A percentile compares a stretch with the other conserved stretches of the same genome.
Evolutionary conservation across 2,329 filamentous ascomycete genomes (phyloP).

Genomic region (Epichloe amarillans): DNA sequence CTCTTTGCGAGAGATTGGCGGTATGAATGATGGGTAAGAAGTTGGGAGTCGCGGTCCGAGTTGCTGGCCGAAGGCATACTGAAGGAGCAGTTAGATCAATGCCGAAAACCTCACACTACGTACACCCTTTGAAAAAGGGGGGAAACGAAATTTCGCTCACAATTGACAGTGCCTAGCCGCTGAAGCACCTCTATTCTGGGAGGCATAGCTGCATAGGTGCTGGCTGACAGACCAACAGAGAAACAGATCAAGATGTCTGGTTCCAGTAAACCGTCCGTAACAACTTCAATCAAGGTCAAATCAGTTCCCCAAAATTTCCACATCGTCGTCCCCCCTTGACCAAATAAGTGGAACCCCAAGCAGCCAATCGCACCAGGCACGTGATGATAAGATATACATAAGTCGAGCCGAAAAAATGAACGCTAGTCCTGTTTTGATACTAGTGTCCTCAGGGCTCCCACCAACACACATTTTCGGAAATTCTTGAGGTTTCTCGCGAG

Average conservation of each 20-base stretch:
- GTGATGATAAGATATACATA: constrained; percentile 12
- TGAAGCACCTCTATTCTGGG: constrained; percentile 50
- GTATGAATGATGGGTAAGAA: constrained; percentile 49
- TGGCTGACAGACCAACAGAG: not conserved
- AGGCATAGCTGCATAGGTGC: constrained; percentile 40
- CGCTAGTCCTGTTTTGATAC: constrained; percentile 11
- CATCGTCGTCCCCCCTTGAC: not conserved
- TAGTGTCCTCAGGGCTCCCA: constrained; percentile 23
- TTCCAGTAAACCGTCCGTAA: not conserved
- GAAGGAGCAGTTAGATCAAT: not conserved
- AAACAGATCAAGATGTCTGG: not conserved
- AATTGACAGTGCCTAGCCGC: constrained; percentile 44
- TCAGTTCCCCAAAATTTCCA: constrained; percentile 22
- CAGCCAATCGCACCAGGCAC: constrained; percentile 17
- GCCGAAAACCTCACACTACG: no score
- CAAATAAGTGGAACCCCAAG: constrained; percentile 1
- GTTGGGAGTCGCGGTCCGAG: constrained; percentile 31
- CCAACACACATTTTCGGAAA: constrained; percentile 27
- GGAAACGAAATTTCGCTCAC: constrained; percentile 30
- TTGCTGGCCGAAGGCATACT: constrained; percentile 49
- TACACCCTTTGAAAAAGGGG: no score
- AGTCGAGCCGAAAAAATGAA: not conserved
- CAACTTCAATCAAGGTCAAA: no score
- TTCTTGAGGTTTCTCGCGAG: constrained; percentile 26
- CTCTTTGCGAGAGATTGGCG: constrained; percentile 47